Conservation (phyloP, 164 flowering plant genomes). For the Nelumbo lutea region DNA sequence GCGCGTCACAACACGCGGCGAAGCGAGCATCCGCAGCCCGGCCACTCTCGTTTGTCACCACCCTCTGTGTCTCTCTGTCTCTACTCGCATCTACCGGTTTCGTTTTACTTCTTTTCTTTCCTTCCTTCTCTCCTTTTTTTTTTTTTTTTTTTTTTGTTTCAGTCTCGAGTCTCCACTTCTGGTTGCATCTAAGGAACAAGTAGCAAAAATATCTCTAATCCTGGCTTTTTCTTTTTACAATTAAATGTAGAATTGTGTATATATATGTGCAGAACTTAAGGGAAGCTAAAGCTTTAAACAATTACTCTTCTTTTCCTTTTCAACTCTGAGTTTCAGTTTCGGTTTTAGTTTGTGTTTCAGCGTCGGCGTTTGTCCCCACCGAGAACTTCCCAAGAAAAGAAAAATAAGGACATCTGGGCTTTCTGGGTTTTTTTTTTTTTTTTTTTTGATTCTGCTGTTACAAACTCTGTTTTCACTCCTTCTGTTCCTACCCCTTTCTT, state of each 20-base stretch:
- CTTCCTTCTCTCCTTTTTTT: not conserved
- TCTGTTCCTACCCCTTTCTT: not conserved
- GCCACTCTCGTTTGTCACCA: not conserved
- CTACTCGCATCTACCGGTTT: not conserved
- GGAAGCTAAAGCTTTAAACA: too few species aligned
- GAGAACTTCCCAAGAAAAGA: too few species aligned
- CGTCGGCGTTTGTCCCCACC: too few species aligned
- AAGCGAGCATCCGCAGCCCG: not conserved
- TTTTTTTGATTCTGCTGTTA: too few species aligned
- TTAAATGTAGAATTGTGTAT: too few species aligned
- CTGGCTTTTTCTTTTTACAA: not conserved
- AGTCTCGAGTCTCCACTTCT: not conserved
- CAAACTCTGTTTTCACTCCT: not conserved
- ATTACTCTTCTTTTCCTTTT: too few species aligned
- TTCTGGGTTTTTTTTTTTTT: not conserved
- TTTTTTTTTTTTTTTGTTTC: not conserved
- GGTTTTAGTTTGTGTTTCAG: too few species aligned
- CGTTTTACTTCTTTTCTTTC: not conserved
- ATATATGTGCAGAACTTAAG: too few species aligned
- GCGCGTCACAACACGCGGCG: not conserved
- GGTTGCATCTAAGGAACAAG: not conserved
- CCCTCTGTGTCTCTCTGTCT: too few species aligned
- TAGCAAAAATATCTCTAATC: not conserved
- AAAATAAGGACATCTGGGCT: too few species aligned
- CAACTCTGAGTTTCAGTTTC: too few species aligned